Percentiles rank a stretch among this genome's conserved stretches.
phyloP scores from a whole-genome alignment of 768 basidiomycete genomes.

The Leccinellum rugosiceps region DNA sequence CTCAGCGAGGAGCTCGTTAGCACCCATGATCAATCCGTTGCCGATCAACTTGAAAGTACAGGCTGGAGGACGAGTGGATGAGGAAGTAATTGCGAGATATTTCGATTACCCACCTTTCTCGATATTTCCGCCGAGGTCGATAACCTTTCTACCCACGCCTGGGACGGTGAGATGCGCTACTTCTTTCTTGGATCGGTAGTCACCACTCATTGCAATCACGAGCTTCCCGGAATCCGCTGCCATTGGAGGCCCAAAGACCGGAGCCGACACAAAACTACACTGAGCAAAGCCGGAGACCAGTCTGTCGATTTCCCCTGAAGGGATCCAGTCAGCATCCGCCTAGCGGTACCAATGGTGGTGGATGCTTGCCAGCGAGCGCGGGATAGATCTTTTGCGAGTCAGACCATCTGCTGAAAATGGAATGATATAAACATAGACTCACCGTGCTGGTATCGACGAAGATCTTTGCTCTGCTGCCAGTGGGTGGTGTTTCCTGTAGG shows the following conservation, averaged over 20 bases:
- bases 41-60: slow-evolving; percentile 76
- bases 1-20: slow-evolving; percentile 77
- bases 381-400: slow-evolving; percentile 50
- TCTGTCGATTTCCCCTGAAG: slow-evolving; percentile 62
- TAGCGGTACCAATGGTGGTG: background rate
- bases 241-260: slow-evolving; percentile 72
- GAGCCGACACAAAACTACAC: slow-evolving; percentile 66
- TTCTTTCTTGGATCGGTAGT: slow-evolving; percentile 79
- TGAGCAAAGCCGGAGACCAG: slow-evolving; percentile 57
- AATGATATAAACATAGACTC: slow-evolving; percentile 22
- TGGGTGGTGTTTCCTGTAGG: slow-evolving; percentile 39
- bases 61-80: slow-evolving; percentile 36
- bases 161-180: slow-evolving; percentile 77
- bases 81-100: background rate
- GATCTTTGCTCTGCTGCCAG: slow-evolving; percentile 50
- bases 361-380: slow-evolving; percentile 41
- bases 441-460: slow-evolving; percentile 88
- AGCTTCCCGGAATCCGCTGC: slow-evolving; percentile 65
- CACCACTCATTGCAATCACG: slow-evolving; percentile 75
- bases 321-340: background rate
- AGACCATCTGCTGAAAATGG: background rate
- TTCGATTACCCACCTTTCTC: slow-evolving; percentile 59
- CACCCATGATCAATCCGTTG: slow-evolving; percentile 75
- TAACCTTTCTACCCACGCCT: slow-evolving; percentile 68
- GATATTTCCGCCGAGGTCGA: slow-evolving; percentile 82